These are phyloP conservation scores for Chaetoceros tenuissimus DNA, from an alignment of 108 stramenopile species.

Conservation along the genomic window DNA sequence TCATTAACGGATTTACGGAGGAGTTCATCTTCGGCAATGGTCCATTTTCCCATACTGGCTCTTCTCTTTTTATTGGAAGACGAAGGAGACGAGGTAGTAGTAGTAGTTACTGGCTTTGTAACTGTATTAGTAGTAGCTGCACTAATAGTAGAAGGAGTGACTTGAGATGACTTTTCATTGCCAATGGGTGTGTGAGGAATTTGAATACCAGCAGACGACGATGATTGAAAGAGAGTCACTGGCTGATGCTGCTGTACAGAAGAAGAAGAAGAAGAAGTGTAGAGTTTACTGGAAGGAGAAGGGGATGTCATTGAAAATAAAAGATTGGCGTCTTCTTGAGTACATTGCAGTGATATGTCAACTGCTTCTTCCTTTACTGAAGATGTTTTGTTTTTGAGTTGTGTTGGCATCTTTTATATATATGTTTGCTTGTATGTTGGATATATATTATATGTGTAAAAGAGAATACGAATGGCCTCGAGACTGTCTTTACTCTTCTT, in stretches of 20 bases:
- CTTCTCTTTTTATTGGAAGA: constrained; percentile 43
- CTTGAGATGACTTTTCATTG: neutral
- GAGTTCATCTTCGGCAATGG: constrained; percentile 63
- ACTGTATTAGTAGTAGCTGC: neutral
- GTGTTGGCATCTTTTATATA: no score
- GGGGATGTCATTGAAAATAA: no score
- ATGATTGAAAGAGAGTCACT: no score
- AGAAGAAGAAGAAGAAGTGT: neutral
- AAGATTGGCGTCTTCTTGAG: no score
- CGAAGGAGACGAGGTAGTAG: neutral
- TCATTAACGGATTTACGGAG: constrained; percentile 78
- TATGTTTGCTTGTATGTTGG: no score
- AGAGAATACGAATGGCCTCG: no score
- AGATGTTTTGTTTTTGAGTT: no score
- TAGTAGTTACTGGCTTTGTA: neutral
- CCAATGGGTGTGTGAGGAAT: neutral
- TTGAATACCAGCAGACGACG: neutral
- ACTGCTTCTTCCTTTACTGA: no score
- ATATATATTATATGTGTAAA: no score
- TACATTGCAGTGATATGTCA: no score
- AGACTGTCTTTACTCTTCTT: no score
- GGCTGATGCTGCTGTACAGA: no score
- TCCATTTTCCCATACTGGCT: constrained; percentile 84
- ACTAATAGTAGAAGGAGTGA: neutral
- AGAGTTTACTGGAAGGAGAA: neutral